Evolutionary conservation across 805 yeast genomes (phyloP), one percentile per base, ranked within the genome.

Genomic region (Nakazawaea holstii): DNA sequence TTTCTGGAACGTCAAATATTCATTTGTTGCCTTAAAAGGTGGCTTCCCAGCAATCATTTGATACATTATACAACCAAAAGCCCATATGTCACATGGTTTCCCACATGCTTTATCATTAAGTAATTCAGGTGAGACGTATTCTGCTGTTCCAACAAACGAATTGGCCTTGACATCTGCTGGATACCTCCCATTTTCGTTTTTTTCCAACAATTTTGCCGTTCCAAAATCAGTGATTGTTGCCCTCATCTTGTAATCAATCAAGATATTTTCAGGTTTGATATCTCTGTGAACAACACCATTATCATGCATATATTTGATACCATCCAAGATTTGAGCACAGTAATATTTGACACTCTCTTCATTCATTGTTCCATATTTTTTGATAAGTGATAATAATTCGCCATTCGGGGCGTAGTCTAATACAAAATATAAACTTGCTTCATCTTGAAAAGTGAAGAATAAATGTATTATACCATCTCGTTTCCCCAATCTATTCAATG

Each of bases 141-240:
- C 97, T 0, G 98, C 98, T 1, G 99, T 92, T 0, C 99, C 99
- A 3, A 92, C 95, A 66, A 87, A 87, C 0, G 94, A 86, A 53
- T 77, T 82, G 0, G 94, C 90, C 55, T 80, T 73, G 1, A 81
- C 79, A 56, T 84, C 84, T 13, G 73, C 58, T 8, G 91, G 90
- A 57, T 80, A 85, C 8, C 65, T 68, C 35, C 76, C 80, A n/a
- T 72, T 65, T 2, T 63, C 70, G 24, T 69, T 70, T 31, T 67
- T 67, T n/a, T 84, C 87, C 28, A 87, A 62, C 40, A 87, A 64
- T 55, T 83, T 81, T 0, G 95, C 95, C 0, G 95, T 87, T 26
- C 95, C 95, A 61, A 87, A 87, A 66, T 87, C 95, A 1, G 95
- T 87, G 33, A 87, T 73, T 61, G 80, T 84, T 36, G 85, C 71